phyloP scores from a whole-genome alignment of 169 alveolate species.

The Cyclospora cayetanensis region DNA sequence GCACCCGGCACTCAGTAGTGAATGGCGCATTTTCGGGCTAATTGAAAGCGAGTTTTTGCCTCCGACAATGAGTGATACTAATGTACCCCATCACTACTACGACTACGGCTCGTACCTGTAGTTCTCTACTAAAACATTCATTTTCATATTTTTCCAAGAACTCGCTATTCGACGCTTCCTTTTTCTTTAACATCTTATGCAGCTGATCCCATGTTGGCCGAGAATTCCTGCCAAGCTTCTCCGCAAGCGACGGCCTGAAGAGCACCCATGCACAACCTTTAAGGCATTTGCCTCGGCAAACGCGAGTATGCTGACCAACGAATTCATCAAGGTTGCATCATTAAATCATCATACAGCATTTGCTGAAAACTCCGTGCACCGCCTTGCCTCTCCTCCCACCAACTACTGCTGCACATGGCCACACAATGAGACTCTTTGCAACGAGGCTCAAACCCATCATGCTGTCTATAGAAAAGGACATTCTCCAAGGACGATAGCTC shows the following conservation, averaged over 20 bases:
- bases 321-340: too few relatives aligned
- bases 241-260: slow-evolving; percentile 69
- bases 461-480: too few relatives aligned
- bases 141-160: slow-evolving; percentile 66
- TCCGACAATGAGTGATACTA: neutral
- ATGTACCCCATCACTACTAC: neutral
- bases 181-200: slow-evolving; percentile 67
- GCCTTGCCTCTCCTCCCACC: too few relatives aligned
- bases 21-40: neutral
- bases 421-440: too few relatives aligned
- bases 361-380: too few relatives aligned
- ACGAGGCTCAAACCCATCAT: too few relatives aligned
- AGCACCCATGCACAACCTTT: neutral
- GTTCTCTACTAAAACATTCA: slow-evolving; percentile 60
- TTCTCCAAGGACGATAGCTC: too few relatives aligned
- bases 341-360: too few relatives aligned
- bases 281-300: too few relatives aligned
- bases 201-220: slow-evolving; percentile 74
- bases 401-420: too few relatives aligned
- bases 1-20: neutral
- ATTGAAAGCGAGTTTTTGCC: neutral
- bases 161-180: slow-evolving; percentile 70
- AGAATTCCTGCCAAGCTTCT: slow-evolving; percentile 68
- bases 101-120: slow-evolving; percentile 41
- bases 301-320: too few relatives aligned